Conservation (phyloP, 2,329 filamentous ascomycete genomes). For the Scorias spongiosa region DNA sequence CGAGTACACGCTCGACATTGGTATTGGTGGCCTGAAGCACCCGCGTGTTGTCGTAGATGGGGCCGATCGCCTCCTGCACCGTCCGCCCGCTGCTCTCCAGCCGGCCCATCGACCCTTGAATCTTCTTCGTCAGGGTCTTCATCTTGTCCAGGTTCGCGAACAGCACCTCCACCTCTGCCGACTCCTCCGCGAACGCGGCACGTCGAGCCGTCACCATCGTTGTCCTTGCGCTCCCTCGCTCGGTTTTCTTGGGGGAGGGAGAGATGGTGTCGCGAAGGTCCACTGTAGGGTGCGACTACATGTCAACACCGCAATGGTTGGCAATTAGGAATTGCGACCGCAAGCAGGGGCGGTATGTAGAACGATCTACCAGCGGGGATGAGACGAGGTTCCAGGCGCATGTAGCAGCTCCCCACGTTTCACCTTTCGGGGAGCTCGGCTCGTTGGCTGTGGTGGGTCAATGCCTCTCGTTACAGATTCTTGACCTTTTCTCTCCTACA, state of each 20-base stretch:
- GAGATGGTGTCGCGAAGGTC: slow-evolving; percentile 12
- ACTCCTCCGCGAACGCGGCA: slow-evolving; percentile 48
- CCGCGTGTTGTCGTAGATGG: slow-evolving; percentile 84
- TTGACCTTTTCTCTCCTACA: too few relatives aligned
- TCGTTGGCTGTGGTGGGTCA: too few relatives aligned
- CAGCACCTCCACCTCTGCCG: slow-evolving; percentile 51
- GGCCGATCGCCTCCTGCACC: slow-evolving; percentile 80
- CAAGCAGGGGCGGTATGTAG: too few relatives aligned
- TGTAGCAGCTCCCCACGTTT: too few relatives aligned
- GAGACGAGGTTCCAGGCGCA: too few relatives aligned
- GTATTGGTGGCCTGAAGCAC: slow-evolving; percentile 72
- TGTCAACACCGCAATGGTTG: too few relatives aligned
- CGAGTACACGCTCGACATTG: slow-evolving; percentile 76
- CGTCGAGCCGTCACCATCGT: slow-evolving; percentile 41
- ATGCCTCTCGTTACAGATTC: too few relatives aligned
- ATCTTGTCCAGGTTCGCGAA: slow-evolving; percentile 75
- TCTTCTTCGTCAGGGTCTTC: slow-evolving; percentile 84
- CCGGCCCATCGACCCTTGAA: slow-evolving; percentile 70
- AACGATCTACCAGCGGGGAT: too few relatives aligned
- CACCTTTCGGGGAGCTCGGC: too few relatives aligned
- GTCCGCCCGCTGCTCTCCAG: slow-evolving; percentile 80
- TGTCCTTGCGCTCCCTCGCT: slow-evolving; percentile 1
- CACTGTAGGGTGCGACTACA: background rate
- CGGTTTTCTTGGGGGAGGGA: too few relatives aligned
- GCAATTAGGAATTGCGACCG: too few relatives aligned